Percentiles rank a stretch among this genome's conserved stretches.
These are phyloP conservation scores for Ceratocystis colombiana DNA, from an alignment of 2,329 filamentous ascomycete species.

Conservation along the genomic window DNA sequence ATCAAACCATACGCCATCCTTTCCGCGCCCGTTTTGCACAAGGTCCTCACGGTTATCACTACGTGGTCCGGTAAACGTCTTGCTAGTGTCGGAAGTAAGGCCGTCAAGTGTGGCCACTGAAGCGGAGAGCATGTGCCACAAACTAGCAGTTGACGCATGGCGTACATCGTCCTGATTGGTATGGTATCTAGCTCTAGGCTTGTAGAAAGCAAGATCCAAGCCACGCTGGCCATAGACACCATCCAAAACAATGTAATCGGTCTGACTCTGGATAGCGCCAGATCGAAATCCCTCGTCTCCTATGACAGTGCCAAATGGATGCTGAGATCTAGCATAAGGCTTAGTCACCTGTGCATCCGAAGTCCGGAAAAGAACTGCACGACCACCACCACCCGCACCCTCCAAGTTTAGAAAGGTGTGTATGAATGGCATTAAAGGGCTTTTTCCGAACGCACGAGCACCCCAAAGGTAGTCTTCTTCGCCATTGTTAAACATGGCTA, in stretches of 20 bases:
- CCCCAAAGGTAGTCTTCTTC: slow-evolving; percentile 91
- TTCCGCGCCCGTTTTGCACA: slow-evolving; percentile 55
- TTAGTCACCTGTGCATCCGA: slow-evolving; percentile 78
- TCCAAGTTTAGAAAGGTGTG: slow-evolving; percentile 92
- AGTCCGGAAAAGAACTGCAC: slow-evolving; percentile 76
- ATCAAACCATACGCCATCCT: slow-evolving; percentile 83
- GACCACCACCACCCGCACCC: slow-evolving; percentile 82
- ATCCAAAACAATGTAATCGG: slow-evolving; percentile 79
- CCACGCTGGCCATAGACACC: slow-evolving; percentile 71
- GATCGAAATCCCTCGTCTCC: slow-evolving; percentile 74
- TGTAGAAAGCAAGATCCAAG: slow-evolving; percentile 84
- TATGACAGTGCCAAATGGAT: slow-evolving; percentile 77
- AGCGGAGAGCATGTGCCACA: slow-evolving; percentile 94
- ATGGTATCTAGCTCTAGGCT: slow-evolving; percentile 77
- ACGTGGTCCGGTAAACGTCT: slow-evolving; percentile 53
- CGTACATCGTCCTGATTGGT: slow-evolving; percentile 77
- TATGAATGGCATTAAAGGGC: slow-evolving; percentile 67
- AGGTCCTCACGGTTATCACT: slow-evolving; percentile 48
- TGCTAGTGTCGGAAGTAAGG: slow-evolving; percentile 58
- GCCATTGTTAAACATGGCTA: slow-evolving; percentile 85
- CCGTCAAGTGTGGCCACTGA: slow-evolving; percentile 63
- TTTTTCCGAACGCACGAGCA: slow-evolving; percentile 71
- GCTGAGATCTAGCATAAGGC: slow-evolving; percentile 58
- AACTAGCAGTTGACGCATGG: slow-evolving; percentile 58
- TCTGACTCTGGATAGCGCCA: slow-evolving; percentile 71